A percentile compares a stretch with the other conserved stretches of the same genome.
Conservation (phyloP, 306 rosid species). For the Rubus idaeus region DNA sequence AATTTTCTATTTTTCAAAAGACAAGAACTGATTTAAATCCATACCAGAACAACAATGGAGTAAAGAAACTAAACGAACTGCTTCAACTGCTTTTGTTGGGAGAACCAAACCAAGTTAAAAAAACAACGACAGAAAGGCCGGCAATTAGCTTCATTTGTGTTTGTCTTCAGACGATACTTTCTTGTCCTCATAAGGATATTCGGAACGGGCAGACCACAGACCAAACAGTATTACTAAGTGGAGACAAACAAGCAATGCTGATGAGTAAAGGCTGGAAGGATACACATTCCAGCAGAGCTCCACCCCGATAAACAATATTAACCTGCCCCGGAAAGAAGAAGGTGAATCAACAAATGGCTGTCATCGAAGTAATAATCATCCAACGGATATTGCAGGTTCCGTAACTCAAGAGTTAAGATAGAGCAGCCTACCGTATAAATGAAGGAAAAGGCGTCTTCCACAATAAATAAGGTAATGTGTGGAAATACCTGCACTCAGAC, state of each 20-base stretch:
- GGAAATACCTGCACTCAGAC: constrained; percentile 69
- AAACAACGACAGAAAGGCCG: not conserved
- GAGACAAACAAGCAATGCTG: constrained; percentile 58
- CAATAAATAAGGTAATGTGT: constrained; percentile 80
- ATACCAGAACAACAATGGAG: constrained; percentile 1
- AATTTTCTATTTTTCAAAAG: not conserved
- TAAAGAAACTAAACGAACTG: not conserved
- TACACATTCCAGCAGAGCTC: constrained; percentile 90
- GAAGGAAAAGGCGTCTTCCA: constrained; percentile 77
- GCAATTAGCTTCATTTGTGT: constrained; percentile 38
- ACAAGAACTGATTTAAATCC: not conserved
- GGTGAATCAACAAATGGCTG: constrained; percentile 16
- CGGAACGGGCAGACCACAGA: constrained; percentile 70
- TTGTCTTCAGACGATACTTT: constrained; percentile 40
- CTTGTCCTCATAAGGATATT: constrained; percentile 54
- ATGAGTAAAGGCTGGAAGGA: constrained; percentile 69
- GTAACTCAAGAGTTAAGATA: not conserved
- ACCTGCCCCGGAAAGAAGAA: constrained; percentile 38
- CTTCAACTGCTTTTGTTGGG: not conserved
- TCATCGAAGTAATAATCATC: not conserved
- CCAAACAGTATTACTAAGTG: constrained; percentile 75
- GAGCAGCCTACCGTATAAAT: constrained; percentile 52
- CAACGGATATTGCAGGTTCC: not conserved
- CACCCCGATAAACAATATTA: constrained; percentile 71
- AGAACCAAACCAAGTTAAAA: not conserved